A percentile compares a stretch with the other conserved stretches of the same genome.
phyloP scores from a whole-genome alignment of 2,329 filamentous ascomycete species.

The Fusarium udum region DNA sequence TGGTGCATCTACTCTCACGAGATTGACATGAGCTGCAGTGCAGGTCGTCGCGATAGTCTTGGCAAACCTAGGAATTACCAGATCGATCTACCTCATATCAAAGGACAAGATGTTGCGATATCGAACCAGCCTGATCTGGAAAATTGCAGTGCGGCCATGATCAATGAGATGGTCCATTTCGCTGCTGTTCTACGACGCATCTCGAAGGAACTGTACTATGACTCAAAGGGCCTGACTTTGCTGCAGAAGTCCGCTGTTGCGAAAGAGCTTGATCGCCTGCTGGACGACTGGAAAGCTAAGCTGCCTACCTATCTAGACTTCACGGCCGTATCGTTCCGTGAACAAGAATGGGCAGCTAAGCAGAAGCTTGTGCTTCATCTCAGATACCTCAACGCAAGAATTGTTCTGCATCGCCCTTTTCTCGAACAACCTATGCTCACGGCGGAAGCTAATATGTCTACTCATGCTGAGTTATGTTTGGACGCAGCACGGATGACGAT shows the following conservation, averaged over 20 bases:
- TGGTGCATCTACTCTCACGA: slow-evolving; percentile 20
- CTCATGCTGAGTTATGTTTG: not conserved
- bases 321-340: not conserved
- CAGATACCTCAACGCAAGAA: not conserved
- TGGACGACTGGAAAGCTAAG: not conserved
- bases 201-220: not conserved
- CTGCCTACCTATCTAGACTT: not conserved
- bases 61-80: slow-evolving; percentile 8
- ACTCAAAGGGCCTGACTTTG: not conserved
- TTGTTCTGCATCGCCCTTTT: not conserved
- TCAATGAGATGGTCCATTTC: slow-evolving; percentile 6
- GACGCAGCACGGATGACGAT: not conserved
- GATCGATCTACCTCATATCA: not conserved
- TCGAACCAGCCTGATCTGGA: not conserved
- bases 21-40: slow-evolving; percentile 17
- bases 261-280: not conserved
- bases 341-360: not conserved
- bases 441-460: not conserved
- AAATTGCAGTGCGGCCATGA: not conserved
- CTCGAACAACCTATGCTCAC: not conserved
- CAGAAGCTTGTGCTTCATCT: not conserved
- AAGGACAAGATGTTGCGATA: rapidly evolving
- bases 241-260: not conserved
- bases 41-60: slow-evolving; percentile 10
- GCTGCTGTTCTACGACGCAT: not conserved